These are phyloP conservation scores for Hymenoscyphus scutula DNA, from an alignment of 2,329 filamentous ascomycete species.

Conservation along the genomic window DNA sequence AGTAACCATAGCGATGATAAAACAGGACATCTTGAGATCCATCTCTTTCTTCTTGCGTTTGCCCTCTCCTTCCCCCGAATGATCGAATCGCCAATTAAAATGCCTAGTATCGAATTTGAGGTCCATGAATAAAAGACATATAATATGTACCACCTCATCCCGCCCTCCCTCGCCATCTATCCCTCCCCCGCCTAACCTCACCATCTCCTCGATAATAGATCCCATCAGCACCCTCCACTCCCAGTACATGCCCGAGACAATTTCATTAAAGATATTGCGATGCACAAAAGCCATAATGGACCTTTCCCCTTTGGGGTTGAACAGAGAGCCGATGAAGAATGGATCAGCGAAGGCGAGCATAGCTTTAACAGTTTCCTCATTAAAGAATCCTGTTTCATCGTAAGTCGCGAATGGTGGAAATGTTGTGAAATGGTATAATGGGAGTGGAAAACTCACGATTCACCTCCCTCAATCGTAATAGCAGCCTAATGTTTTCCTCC, in stretches of 20 bases:
- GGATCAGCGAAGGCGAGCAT: not conserved
- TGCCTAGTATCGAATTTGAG: not conserved
- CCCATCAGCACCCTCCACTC: not conserved
- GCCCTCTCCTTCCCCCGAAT: not conserved
- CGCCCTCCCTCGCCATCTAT: not conserved
- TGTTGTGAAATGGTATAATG: not conserved
- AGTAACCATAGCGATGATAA: not conserved
- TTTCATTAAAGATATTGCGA: not conserved
- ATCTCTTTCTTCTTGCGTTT: not conserved
- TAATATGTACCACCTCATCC: not conserved
- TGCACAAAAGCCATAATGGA: not conserved
- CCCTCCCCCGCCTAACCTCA: not conserved
- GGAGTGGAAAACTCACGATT: not conserved
- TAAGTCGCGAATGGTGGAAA: too few species aligned
- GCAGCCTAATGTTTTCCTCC: not conserved
- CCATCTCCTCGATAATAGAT: not conserved
- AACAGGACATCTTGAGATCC: not conserved
- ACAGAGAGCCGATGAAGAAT: not conserved
- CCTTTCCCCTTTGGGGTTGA: not conserved
- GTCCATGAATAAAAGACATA: not conserved
- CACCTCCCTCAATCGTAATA: not conserved
- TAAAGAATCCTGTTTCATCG: not conserved
- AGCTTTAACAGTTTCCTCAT: not conserved
- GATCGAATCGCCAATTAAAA: not conserved
- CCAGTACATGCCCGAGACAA: not conserved